A percentile compares a stretch with the other conserved stretches of the same genome.
phyloP scores from a whole-genome alignment of 129 eudicot genomes.

The Saussurea involucrata region DNA sequence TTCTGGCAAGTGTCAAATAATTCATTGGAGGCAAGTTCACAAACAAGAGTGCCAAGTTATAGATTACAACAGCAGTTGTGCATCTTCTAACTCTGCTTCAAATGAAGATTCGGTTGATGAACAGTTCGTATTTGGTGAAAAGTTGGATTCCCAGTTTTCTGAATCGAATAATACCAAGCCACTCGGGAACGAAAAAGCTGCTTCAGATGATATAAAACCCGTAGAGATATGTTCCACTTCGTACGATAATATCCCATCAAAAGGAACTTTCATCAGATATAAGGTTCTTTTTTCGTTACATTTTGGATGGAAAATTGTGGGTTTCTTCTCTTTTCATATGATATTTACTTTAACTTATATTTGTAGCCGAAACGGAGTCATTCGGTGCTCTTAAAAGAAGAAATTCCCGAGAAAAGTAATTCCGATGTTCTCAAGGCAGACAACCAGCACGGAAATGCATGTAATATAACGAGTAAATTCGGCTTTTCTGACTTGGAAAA shows the following conservation, averaged over 20 bases:
- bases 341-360: slow-evolving; percentile 3
- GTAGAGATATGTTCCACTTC: slow-evolving; percentile 39
- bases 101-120: slow-evolving; percentile 29
- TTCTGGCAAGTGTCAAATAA: slow-evolving; percentile 75
- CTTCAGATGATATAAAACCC: slow-evolving; percentile 22
- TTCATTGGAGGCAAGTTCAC: slow-evolving; percentile 86
- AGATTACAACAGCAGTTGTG: slow-evolving; percentile 31
- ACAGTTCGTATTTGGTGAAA: slow-evolving; percentile 11
- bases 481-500: slow-evolving; percentile 11
- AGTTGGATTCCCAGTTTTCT: slow-evolving; percentile 10
- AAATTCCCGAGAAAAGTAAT: slow-evolving; percentile 24
- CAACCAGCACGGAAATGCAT: slow-evolving; percentile 11
- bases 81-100: slow-evolving; percentile 22
- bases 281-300: slow-evolving; percentile 31
- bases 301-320: neutral
- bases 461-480: neutral
- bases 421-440: slow-evolving; percentile 15
- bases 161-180: slow-evolving; percentile 16
- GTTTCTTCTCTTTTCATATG: neutral
- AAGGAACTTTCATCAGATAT: slow-evolving; percentile 38
- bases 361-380: slow-evolving; percentile 24
- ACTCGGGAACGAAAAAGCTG: slow-evolving; percentile 21
- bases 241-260: slow-evolving; percentile 10
- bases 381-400: slow-evolving; percentile 29
- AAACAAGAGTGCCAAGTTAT: slow-evolving; percentile 59